Evolutionary conservation across 176 grass and related monocot species (phyloP), one percentile per base, ranked within the genome.

Genomic region (Eragrostis curvula): DNA sequence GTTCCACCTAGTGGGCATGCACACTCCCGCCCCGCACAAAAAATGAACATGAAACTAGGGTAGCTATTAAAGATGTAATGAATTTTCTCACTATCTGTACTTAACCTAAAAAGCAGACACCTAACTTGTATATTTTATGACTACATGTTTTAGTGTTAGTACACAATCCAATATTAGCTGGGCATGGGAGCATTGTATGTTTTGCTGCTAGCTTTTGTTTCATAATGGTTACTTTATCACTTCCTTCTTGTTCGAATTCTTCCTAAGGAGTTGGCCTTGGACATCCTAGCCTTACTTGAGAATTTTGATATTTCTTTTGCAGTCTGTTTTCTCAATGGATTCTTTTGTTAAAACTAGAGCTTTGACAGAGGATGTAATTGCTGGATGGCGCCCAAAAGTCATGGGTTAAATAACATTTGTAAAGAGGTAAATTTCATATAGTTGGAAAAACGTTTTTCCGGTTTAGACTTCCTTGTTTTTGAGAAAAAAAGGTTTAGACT

Each of bases 331-430:
- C 68, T 86, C 87, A 65, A 86, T 50, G 87, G 93, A 93, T 81
- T 99, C 96, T 74, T 99, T 99, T 85, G 84, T 88, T 67, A 96
- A 92, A 40, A 99, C 93, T 88, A 79, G 65, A 79, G 90, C 85
- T 79, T 74, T 95, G 51, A 65, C 66, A 77, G 90, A 95, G 75
- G 96, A 98, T 82, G 90, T 95, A 21, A 91, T 98, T 88, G 93
- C 82, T 84, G 96, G 96, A 79, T 98, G 96, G 96, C 85, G 93
- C 29, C 87, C 93, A 45, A 96, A 98, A 93, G 93, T 98, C 23
- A 86, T 90, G 65, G 88, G 47, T 85, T 96, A 91, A 88, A 55
- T 80, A 16, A 55, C 71, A 78, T 47, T 40, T 66, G 66, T 82
- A 74, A 89, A 81, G 86, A 79, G 66, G 85, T 89, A 71, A 71